Conservation (phyloP, 2,329 filamentous ascomycete genomes). For the Fusarium sp. region DNA sequence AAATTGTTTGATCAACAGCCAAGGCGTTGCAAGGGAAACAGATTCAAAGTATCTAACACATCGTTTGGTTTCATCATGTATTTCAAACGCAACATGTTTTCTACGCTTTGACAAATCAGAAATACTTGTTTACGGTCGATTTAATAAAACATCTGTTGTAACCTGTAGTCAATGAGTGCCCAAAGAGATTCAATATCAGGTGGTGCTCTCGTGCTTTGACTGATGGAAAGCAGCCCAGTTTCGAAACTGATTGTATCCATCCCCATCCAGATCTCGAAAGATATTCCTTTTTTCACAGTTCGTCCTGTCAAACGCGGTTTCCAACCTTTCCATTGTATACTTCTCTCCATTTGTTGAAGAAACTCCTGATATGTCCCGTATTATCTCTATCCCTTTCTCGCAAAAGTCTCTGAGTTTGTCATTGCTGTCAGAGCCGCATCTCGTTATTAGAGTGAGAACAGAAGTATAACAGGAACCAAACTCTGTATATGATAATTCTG, state of each 20-base stretch:
- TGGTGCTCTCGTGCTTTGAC: slow-evolving; percentile 13
- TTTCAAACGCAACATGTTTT: not conserved
- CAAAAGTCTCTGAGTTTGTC: not conserved
- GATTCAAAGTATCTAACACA: not conserved
- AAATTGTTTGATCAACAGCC: not conserved
- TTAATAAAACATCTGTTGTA: not conserved
- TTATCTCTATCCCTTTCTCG: slow-evolving; percentile 25
- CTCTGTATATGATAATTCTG: slow-evolving; percentile 39
- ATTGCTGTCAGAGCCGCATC: slow-evolving; percentile 20
- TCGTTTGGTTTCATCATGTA: not conserved
- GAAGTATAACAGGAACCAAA: slow-evolving; percentile 39
- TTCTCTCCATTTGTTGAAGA: slow-evolving; percentile 31
- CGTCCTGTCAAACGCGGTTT: slow-evolving; percentile 17
- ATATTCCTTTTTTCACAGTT: not conserved
- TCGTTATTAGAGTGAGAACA: slow-evolving; percentile 25
- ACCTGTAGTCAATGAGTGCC: not conserved
- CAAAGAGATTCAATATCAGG: not conserved
- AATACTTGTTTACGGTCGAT: not conserved
- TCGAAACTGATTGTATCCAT: slow-evolving; percentile 38
- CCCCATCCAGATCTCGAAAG: not conserved
- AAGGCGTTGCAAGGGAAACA: not conserved
- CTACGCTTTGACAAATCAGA: not conserved
- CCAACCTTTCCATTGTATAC: slow-evolving; percentile 22
- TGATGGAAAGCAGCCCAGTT: slow-evolving; percentile 41
- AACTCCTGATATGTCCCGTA: slow-evolving; percentile 26